Conservation (phyloP, 1,284 basidiomycete genomes). For the Chalciporus sp. region DNA sequence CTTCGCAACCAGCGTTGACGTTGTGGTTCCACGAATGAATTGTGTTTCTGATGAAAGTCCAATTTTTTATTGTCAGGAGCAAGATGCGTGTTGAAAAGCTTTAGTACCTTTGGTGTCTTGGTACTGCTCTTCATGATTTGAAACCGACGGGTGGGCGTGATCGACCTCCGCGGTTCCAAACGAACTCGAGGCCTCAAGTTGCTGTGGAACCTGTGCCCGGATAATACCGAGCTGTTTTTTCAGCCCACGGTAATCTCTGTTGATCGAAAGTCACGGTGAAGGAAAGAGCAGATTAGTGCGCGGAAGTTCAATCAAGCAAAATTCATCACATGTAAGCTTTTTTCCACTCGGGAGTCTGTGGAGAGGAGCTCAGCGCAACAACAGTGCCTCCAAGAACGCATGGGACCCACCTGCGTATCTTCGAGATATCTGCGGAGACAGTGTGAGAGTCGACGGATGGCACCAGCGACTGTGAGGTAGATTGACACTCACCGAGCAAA, state of each 20-base stretch:
- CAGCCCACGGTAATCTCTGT: conserved; percentile 71
- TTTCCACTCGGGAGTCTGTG: conserved; percentile 79
- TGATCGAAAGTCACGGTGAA: not conserved
- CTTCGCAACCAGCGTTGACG: not conserved
- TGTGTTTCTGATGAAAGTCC: conserved; percentile 5
- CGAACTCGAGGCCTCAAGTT: conserved; percentile 28
- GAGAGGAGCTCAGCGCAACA: conserved; percentile 3
- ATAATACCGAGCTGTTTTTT: conserved; percentile 70
- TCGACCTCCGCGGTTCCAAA: conserved; percentile 9
- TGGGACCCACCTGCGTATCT: conserved; percentile 61
- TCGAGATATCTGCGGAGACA: conserved; percentile 55
- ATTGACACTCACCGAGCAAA: conserved; percentile 49
- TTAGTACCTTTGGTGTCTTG: conserved; percentile 13
- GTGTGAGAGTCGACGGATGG: conserved; percentile 8
- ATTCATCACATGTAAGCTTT: conserved; percentile 73
- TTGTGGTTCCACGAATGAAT: not conserved
- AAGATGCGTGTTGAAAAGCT: not conserved
- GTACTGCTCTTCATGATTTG: conserved; percentile 1
- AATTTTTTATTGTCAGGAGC: not conserved
- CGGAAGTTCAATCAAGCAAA: not conserved
- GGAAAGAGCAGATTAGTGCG: conserved; percentile 2
- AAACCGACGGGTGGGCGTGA: not conserved
- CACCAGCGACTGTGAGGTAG: not conserved
- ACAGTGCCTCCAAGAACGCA: not conserved
- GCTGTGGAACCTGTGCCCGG: conserved; percentile 27